These are phyloP conservation scores for Eutrema japonicum DNA, from an alignment of 345 rosid species.

Conservation along the genomic window DNA sequence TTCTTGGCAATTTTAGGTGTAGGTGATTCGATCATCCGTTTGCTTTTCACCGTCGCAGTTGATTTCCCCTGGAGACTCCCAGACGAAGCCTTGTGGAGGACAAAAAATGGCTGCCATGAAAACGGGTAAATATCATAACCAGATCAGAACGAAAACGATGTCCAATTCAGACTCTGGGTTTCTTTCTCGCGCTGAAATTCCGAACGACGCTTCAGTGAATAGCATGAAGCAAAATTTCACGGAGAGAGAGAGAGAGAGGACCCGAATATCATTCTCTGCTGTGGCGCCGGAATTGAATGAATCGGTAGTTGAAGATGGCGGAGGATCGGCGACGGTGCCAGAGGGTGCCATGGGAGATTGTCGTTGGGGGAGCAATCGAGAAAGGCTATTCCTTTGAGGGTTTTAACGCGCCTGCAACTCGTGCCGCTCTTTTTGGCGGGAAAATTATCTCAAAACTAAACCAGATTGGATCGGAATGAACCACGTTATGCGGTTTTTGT, in stretches of 20 bases:
- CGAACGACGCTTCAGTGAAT: not conserved
- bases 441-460: constrained; percentile 35
- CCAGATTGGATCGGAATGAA: constrained; percentile 10
- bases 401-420: constrained; percentile 26
- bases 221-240: constrained; percentile 7
- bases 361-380: constrained; percentile 21
- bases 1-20: constrained; percentile 43
- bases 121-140: not conserved
- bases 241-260: constrained; percentile 27
- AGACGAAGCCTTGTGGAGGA: constrained; percentile 59
- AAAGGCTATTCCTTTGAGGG: constrained; percentile 31
- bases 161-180: not conserved
- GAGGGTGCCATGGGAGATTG: constrained; percentile 49
- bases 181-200: not conserved
- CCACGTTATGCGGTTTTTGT: not conserved
- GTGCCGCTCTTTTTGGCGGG: constrained; percentile 56
- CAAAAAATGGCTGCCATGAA: constrained; percentile 63
- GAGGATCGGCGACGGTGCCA: constrained; percentile 44
- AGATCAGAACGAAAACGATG: constrained; percentile 1
- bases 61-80: constrained; percentile 48
- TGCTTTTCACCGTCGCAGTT: constrained; percentile 47
- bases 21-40: constrained; percentile 61
- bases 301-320: constrained; percentile 39
- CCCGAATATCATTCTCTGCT: constrained; percentile 62
- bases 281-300: constrained; percentile 34